Evolutionary conservation across 371 early-diverging fungal species (phyloP).

Genomic region (Sporodiniella umbellata): DNA sequence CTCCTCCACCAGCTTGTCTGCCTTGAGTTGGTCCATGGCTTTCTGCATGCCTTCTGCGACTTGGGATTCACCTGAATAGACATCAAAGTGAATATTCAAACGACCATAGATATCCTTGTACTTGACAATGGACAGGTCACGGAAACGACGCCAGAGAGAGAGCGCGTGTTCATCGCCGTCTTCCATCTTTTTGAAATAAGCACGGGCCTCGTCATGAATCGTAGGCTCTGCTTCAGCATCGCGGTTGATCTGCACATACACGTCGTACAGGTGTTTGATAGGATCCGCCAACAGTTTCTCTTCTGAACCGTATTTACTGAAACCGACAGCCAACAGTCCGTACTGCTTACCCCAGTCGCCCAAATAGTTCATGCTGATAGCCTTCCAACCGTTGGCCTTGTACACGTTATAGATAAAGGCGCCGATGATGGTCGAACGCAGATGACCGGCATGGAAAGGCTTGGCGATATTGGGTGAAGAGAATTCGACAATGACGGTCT

Average conservation of each 20-base stretch:
- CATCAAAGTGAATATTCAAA: constrained; percentile 94
- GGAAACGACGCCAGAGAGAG: constrained; percentile 89
- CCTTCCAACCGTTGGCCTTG: constrained; percentile 85
- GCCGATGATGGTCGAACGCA: constrained; percentile 97
- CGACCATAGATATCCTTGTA: constrained; percentile 94
- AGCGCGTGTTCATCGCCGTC: constrained; percentile 90
- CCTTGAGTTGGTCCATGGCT: constrained; percentile 74
- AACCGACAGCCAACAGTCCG: constrained; percentile 96
- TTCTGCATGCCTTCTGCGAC: constrained; percentile 78
- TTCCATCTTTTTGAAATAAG: constrained; percentile 98
- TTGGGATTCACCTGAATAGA: constrained; percentile 98
- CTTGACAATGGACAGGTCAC: constrained; percentile 92
- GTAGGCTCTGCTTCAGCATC: constrained; percentile 67
- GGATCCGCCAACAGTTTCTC: constrained; percentile 79
- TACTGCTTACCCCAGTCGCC: constrained; percentile 99
- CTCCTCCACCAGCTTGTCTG: constrained; percentile 68
- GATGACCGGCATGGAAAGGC: constrained; percentile 99
- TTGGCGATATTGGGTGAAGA: constrained; percentile 99
- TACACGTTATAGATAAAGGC: constrained; percentile 86
- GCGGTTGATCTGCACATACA: constrained; percentile 92
- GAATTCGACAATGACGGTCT: constrained; percentile 90
- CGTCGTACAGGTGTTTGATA: constrained; percentile 92
- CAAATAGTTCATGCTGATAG: constrained; percentile 95
- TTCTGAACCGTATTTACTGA: constrained; percentile 76
- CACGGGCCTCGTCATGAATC: constrained; percentile 89